Evolutionary conservation across 371 early-diverging fungal genomes (phyloP).

Genomic region (Blakeslea trispora): DNA sequence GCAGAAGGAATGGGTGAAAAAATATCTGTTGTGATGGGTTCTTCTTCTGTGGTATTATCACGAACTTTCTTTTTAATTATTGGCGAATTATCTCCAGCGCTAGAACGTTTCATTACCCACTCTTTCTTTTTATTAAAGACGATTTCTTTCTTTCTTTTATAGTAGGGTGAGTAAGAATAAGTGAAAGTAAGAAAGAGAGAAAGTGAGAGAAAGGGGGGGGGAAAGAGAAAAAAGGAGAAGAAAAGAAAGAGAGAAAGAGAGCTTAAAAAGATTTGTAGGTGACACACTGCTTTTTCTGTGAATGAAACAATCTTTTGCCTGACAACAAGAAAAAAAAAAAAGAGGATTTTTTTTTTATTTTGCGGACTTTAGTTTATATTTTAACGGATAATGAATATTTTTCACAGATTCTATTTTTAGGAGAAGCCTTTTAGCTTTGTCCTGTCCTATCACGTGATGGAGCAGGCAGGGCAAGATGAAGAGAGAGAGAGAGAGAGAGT

Average conservation of each 20-base stretch:
- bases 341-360: too few relatives aligned
- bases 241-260: background rate
- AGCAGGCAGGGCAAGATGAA: too few relatives aligned
- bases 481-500: too few relatives aligned
- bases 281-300: too few relatives aligned
- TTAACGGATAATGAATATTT: too few relatives aligned
- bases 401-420: too few relatives aligned
- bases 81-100: slow-evolving; percentile 18
- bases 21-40: slow-evolving; percentile 11
- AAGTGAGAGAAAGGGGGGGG: slow-evolving; percentile 7
- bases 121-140: slow-evolving; percentile 3
- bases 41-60: slow-evolving; percentile 17
- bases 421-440: too few relatives aligned
- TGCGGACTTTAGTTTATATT: too few relatives aligned
- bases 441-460: too few relatives aligned
- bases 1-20: slow-evolving; percentile 1
- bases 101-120: slow-evolving; percentile 30
- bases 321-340: slow-evolving; percentile 4
- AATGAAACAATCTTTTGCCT: slow-evolving; percentile 2
- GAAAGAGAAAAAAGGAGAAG: background rate
- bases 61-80: slow-evolving; percentile 27
- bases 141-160: slow-evolving; percentile 3
- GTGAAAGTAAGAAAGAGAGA: slow-evolving; percentile 3
- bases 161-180: too few relatives aligned
- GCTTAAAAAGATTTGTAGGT: background rate